Conservation (phyloP, 164 flowering plant species). For the Macadamia integrifolia region DNA sequence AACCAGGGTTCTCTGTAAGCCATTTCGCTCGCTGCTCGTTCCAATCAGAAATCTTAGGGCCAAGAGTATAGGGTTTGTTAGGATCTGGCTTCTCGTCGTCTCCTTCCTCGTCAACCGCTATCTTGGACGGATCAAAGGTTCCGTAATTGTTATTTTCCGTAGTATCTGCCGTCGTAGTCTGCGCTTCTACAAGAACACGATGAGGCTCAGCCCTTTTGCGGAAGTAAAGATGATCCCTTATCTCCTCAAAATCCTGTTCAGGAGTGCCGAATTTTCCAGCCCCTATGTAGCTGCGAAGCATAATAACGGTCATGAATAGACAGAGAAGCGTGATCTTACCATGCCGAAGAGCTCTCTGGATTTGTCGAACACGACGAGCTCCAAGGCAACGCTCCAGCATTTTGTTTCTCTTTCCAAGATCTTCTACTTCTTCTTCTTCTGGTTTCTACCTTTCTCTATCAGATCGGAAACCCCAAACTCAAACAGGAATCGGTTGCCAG, state of each 20-base stretch:
- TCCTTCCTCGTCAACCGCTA: slow-evolving; percentile 38
- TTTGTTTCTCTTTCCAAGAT: not conserved
- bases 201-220: slow-evolving; percentile 45
- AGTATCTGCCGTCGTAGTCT: slow-evolving; percentile 15
- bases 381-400: slow-evolving; percentile 47
- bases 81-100: slow-evolving; percentile 48
- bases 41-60: slow-evolving; percentile 72
- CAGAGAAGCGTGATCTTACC: slow-evolving; percentile 59
- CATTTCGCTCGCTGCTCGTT: slow-evolving; percentile 56
- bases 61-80: slow-evolving; percentile 44
- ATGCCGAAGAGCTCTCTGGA: slow-evolving; percentile 48
- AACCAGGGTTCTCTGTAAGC: slow-evolving; percentile 45
- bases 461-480: not conserved
- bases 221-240: slow-evolving; percentile 39
- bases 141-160: slow-evolving; percentile 24
- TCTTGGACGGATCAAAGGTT: slow-evolving; percentile 36
- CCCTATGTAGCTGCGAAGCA: slow-evolving; percentile 78
- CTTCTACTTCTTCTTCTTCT: not conserved
- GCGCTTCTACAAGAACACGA: slow-evolving; percentile 52
- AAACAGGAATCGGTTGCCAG: not conserved
- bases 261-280: slow-evolving; percentile 86
- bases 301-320: slow-evolving; percentile 57
- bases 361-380: slow-evolving; percentile 40
- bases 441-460: not conserved
- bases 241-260: slow-evolving; percentile 55